A percentile compares a stretch with the other conserved stretches of the same genome.
phyloP scores from a whole-genome alignment of 169 alveolate species.

The Eimeria sp. region DNA sequence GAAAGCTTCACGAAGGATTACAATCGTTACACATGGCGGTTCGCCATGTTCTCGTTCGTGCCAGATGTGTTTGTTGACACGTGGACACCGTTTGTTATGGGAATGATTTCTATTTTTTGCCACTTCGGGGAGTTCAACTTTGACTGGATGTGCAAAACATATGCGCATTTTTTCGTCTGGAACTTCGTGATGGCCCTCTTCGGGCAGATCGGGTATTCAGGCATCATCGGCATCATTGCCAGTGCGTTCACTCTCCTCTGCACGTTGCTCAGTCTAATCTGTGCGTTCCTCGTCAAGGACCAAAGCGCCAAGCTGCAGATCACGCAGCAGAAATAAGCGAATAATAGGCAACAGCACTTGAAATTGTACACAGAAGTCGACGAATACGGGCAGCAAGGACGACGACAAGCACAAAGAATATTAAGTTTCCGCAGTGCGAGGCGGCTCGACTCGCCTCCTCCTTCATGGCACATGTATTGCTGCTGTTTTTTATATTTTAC shows the following conservation, averaged over 20 bases:
- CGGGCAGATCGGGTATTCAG: slow-evolving; percentile 74
- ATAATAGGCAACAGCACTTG: background rate
- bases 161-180: slow-evolving; percentile 71
- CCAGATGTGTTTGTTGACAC: slow-evolving; percentile 61
- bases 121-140: slow-evolving; percentile 66
- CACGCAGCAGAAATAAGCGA: background rate
- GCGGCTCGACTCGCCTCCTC: background rate
- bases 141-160: slow-evolving; percentile 63
- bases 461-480: background rate
- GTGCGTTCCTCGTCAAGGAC: slow-evolving; percentile 51
- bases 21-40: slow-evolving; percentile 46
- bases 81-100: slow-evolving; percentile 75
- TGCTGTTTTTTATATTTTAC: background rate
- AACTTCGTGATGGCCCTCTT: slow-evolving; percentile 67
- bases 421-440: background rate
- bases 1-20: slow-evolving; percentile 10
- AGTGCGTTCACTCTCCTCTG: slow-evolving; percentile 53
- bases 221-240: slow-evolving; percentile 78
- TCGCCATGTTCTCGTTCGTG: slow-evolving; percentile 73
- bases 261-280: slow-evolving; percentile 48
- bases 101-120: slow-evolving; percentile 63
- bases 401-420: background rate
- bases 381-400: background rate
- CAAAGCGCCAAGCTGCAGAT: slow-evolving; percentile 62
- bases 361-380: background rate